Percentiles rank a stretch among this genome's conserved stretches.
Evolutionary conservation across 129 eudicot genomes (phyloP).

Genomic region (Tanacetum coccineum): DNA sequence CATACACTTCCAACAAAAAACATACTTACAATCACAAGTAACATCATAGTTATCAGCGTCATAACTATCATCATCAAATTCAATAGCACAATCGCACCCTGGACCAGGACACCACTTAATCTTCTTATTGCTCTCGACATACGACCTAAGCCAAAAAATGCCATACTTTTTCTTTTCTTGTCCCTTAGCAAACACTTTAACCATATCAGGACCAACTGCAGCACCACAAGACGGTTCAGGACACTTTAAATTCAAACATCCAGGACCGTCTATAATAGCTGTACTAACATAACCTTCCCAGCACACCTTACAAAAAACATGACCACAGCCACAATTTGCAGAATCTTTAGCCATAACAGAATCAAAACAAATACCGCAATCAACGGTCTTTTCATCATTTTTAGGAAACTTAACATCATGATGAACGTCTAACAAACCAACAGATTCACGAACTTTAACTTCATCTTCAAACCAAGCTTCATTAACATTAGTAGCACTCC

Average conservation of each 20-base stretch:
- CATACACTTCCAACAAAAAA: slow-evolving; percentile 57
- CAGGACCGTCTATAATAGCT: slow-evolving; percentile 44
- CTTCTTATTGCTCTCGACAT: slow-evolving; percentile 36
- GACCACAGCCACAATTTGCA: slow-evolving; percentile 35
- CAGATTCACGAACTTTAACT: slow-evolving; percentile 33
- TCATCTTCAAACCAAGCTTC: slow-evolving; percentile 67
- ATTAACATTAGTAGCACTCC: slow-evolving; percentile 35
- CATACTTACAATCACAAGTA: slow-evolving; percentile 35
- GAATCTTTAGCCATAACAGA: not conserved
- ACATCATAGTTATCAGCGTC: slow-evolving; percentile 42
- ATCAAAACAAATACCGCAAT: slow-evolving; percentile 52
- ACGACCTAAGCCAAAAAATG: slow-evolving; percentile 35
- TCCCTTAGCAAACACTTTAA: slow-evolving; percentile 19
- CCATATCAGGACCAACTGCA: slow-evolving; percentile 36
- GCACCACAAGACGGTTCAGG: slow-evolving; percentile 47
- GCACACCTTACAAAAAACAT: slow-evolving; percentile 37
- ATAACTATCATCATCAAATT: slow-evolving; percentile 25
- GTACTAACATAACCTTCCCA: slow-evolving; percentile 37
- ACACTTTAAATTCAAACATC: slow-evolving; percentile 43
- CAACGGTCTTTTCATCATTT: not conserved
- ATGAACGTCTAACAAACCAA: slow-evolving; percentile 35
- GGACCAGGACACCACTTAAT: slow-evolving; percentile 67
- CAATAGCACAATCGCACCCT: slow-evolving; percentile 25
- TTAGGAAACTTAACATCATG: slow-evolving; percentile 22
- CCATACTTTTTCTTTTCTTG: slow-evolving; percentile 35